Evolutionary conservation across 2,329 filamentous ascomycete species (phyloP).

Genomic region (Penicillium nordicum): DNA sequence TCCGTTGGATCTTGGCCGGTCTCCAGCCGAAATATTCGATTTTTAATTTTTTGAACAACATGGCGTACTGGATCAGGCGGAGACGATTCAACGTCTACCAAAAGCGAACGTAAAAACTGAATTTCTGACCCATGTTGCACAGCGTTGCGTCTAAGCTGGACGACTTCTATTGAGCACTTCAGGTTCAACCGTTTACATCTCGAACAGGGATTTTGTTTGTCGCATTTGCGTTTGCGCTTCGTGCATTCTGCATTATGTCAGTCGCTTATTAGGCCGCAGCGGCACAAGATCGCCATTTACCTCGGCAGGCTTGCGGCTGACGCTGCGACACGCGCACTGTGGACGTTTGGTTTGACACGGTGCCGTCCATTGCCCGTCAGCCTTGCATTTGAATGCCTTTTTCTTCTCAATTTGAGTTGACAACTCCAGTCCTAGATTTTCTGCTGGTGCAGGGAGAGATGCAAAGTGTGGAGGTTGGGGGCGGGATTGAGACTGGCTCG

Average conservation of each 20-base stretch:
- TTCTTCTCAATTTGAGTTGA: background rate
- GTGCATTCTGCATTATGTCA: conserved; percentile 24
- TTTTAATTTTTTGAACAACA: conserved; percentile 12
- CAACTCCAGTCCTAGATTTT: background rate
- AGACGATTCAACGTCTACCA: conserved; percentile 19
- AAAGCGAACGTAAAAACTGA: conserved; percentile 22
- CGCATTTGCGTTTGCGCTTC: conserved; percentile 27
- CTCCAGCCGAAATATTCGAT: conserved; percentile 23
- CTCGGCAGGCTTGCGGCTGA: conserved; percentile 25
- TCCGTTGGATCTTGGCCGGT: conserved; percentile 12
- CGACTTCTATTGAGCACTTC: conserved; percentile 25
- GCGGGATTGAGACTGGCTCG: background rate
- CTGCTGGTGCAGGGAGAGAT: background rate
- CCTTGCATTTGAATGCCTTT: background rate
- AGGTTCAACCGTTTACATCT: conserved; percentile 24
- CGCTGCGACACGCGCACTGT: conserved; percentile 24
- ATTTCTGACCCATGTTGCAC: conserved; percentile 28
- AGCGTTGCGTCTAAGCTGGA: conserved; percentile 23
- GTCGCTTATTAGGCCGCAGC: background rate
- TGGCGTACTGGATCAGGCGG: conserved; percentile 5
- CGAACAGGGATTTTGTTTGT: conserved; percentile 25
- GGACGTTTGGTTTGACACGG: background rate
- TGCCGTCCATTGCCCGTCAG: background rate
- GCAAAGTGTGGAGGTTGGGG: background rate
- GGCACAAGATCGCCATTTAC: conserved; percentile 10